Evolutionary conservation across 345 rosid species (phyloP), one percentile per base, ranked within the genome.

Genomic region (Eucalyptus shirleyi): DNA sequence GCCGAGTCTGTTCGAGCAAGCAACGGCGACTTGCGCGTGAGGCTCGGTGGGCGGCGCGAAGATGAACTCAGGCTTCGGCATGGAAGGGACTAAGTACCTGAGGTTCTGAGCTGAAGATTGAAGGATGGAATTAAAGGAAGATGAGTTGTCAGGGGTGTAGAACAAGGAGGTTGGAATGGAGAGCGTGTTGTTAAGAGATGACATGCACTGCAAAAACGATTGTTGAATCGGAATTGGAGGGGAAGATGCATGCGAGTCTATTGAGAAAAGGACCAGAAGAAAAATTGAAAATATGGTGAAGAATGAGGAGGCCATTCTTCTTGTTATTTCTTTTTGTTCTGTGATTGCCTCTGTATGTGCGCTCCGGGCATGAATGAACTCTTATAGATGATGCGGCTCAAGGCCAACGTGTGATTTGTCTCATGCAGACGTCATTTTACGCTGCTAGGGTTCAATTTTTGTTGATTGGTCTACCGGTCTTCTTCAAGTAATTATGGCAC

Each of bases 11-110:
- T 87, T 90, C 4, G 89, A 45, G 88, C 93, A 92, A 15, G 90
- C 42, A 42, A 92, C 92, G 50, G 86, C 90, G 34, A 89, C 90
- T 81, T 89, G 93, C 53, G 89, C 89, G 12, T 92, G 92, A 28
- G 90, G 50, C 44, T 87, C 90, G 14, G 60, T 34, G 23, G 14
- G 23, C 5, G 93, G 89, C 28, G 91, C 45, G 86, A 92, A 59
- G 56, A 90, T 92, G 40, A 89, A 26, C n/a, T 49, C 60, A 21
- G 93, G 93, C 89, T 88, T 92, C 21, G 92, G 91, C 5, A 86
- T 51, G 3, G 86, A 23, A 26, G 90, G 90, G 50, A 24, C 34
- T 9, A 88, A 5, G 47, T 42, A 90, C 37, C 90, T 65, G 9
- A 62, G 88, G 88, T 90, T 92, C 40, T 88, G 87, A 18, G 83